phyloP scores from a whole-genome alignment of 495 filamentous ascomycete species.

The Viridothelium virens region DNA sequence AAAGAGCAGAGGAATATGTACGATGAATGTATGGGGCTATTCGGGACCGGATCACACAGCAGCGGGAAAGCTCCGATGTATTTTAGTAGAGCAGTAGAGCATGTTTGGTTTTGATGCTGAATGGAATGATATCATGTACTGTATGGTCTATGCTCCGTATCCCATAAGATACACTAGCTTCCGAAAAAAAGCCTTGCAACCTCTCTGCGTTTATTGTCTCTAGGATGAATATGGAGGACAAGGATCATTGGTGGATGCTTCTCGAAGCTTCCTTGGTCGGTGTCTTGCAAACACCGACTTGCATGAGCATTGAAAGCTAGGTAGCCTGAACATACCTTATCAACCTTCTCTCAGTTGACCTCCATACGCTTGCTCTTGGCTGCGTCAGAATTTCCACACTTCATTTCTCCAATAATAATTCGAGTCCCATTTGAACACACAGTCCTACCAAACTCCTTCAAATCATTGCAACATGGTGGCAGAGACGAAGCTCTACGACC shows the following conservation, averaged over 20 bases:
- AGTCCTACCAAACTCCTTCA: not conserved
- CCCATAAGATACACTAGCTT: too few species aligned
- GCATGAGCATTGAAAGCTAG: not conserved
- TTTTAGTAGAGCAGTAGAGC: not conserved
- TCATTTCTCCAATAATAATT: not conserved
- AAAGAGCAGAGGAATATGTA: not conserved
- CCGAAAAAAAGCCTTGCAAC: too few species aligned
- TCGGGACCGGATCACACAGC: not conserved
- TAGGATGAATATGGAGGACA: not conserved
- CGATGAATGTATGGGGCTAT: not conserved
- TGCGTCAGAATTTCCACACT: not conserved
- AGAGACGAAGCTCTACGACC: constrained; percentile 41
- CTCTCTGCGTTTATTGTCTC: not conserved
- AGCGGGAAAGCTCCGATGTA: not conserved
- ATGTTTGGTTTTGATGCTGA: not conserved
- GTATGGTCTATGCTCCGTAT: not conserved
- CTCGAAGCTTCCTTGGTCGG: constrained; percentile 12
- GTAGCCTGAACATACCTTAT: not conserved
- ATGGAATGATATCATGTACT: not conserved
- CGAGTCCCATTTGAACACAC: not conserved
- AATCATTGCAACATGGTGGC: constrained; percentile 30
- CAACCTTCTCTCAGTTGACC: not conserved
- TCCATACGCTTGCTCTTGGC: not conserved
- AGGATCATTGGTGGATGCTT: constrained; percentile 3
- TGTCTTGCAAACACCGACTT: not conserved